Evolutionary conservation across 441 rosid genomes (phyloP), one percentile per base, ranked within the genome.

Genomic region (Rhodomyrtus psidioides): DNA sequence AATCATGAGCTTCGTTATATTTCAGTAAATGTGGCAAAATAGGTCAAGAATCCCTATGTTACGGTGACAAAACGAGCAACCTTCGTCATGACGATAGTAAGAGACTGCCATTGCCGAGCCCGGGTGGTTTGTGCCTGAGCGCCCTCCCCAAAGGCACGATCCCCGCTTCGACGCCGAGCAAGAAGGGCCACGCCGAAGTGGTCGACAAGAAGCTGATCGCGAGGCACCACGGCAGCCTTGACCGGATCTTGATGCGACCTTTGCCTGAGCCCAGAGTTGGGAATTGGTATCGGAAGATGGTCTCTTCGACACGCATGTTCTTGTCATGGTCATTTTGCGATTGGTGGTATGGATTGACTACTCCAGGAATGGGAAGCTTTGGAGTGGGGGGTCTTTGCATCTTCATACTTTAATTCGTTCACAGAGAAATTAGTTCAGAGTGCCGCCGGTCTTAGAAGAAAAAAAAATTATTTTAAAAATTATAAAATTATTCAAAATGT

Each of bases 191-290:
- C 83, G 91, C 93, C 82, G 85, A 89, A 44, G 88, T 93, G 51
- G 87, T 88, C 3, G 87, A 93, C 49, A 92, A 87, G 81, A 87
- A 92, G 89, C 92, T 93, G 88, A 89, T 92, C 26, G 88, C 88
- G 19, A 90, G 95, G 81, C 95, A 93, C 89, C 93, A 95, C 26
- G 88, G 90, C 19, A 55, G 87, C 87, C 88, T 92, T 75, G 92
- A 93, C 88, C 93, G 97, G 90, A 84, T 91, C 88, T 94, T 95
- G 13, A 23, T 39, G 12, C 83, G 55, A 28, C 94, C 97, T 23
- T 96, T 95, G 86, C 99, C 99, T 1, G 94, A 98, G 86, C 98
- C 99, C 12, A 97, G 97, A 12, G 91, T 88, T 27, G 98, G 98
- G 70, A 93, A 96, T 88, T 93, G 82, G 55, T 6, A 6, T 34